Percentiles rank a stretch among this genome's conserved stretches.
Evolutionary conservation across 2,329 filamentous ascomycete genomes (phyloP).

Genomic region (Exophiala spinifera): DNA sequence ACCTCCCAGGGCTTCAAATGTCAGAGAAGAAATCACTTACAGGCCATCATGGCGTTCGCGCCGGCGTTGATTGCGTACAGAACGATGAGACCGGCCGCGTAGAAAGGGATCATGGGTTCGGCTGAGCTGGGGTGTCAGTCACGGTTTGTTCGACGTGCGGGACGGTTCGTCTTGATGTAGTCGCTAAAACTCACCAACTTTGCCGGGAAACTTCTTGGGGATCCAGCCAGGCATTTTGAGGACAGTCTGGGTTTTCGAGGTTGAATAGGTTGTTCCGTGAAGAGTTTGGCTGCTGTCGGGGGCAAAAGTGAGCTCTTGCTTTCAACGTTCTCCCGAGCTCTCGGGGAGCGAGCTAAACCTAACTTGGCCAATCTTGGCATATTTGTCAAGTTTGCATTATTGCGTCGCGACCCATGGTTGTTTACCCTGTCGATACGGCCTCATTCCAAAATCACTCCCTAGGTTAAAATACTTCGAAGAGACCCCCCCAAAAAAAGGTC

Average conservation of each 20-base stretch:
- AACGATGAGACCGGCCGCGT: slow-evolving; percentile 85
- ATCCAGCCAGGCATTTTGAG: slow-evolving; percentile 67
- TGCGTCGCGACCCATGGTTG: background rate
- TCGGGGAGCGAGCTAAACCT: slow-evolving; percentile 3
- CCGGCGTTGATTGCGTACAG: slow-evolving; percentile 87
- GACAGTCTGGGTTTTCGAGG: slow-evolving; percentile 8
- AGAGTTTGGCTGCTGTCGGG: slow-evolving; percentile 5
- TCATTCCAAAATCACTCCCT: background rate
- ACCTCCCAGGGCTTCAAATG: no score
- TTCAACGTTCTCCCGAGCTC: background rate
- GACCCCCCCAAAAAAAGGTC: background rate
- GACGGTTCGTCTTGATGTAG: background rate
- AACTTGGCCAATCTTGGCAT: slow-evolving; percentile 13
- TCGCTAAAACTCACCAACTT: slow-evolving; percentile 63
- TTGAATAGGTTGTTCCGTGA: slow-evolving; percentile 9
- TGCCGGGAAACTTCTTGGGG: slow-evolving; percentile 79
- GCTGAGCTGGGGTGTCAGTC: slow-evolving; percentile 52
- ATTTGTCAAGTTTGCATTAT: slow-evolving; percentile 13
- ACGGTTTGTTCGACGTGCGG: background rate
- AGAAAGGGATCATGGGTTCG: slow-evolving; percentile 89
- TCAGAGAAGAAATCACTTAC: slow-evolving; percentile 55
- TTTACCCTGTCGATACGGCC: background rate
- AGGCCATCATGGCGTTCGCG: slow-evolving; percentile 70
- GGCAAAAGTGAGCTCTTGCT: slow-evolving; percentile 17
- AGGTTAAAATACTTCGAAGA: background rate